These are phyloP conservation scores for Smittium culicis DNA, from an alignment of 371 early-diverging fungal genomes.

Conservation along the genomic window DNA sequence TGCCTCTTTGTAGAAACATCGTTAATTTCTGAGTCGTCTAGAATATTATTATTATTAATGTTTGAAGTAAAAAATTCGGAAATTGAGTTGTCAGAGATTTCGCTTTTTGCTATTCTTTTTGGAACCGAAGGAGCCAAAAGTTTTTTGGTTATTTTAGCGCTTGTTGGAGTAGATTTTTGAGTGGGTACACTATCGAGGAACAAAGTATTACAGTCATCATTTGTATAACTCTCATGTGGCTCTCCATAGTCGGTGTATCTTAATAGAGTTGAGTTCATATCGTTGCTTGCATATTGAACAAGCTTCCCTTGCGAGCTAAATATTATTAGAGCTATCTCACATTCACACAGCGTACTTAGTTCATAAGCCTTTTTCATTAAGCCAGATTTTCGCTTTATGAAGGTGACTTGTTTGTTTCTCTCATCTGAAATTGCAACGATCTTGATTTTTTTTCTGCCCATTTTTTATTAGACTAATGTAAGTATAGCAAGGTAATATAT, in stretches of 20 bases:
- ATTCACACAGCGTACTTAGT: constrained; percentile 88
- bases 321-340: constrained; percentile 89
- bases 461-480: too few species aligned
- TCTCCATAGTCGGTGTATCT: constrained; percentile 66
- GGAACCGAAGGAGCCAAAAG: neutral
- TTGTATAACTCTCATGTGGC: constrained; percentile 32
- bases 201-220: constrained; percentile 25
- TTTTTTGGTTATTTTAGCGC: neutral
- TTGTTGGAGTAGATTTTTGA: neutral
- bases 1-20: too few species aligned
- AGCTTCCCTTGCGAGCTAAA: constrained; percentile 84
- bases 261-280: constrained; percentile 83
- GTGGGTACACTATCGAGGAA: constrained; percentile 24
- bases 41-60: too few species aligned
- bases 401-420: constrained; percentile 91
- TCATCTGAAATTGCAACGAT: constrained; percentile 88
- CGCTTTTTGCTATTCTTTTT: neutral
- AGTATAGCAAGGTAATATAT: too few species aligned
- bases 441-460: constrained; percentile 96
- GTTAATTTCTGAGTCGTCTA: too few species aligned
- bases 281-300: constrained; percentile 77
- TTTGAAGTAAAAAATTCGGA: constrained; percentile 16
- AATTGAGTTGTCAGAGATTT: constrained; percentile 18
- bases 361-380: constrained; percentile 99
- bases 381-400: constrained; percentile 94